Percentiles rank a stretch among this genome's conserved stretches.
phyloP scores from a whole-genome alignment of 495 filamentous ascomycete species.

The Saxispiralis lemnorum region DNA sequence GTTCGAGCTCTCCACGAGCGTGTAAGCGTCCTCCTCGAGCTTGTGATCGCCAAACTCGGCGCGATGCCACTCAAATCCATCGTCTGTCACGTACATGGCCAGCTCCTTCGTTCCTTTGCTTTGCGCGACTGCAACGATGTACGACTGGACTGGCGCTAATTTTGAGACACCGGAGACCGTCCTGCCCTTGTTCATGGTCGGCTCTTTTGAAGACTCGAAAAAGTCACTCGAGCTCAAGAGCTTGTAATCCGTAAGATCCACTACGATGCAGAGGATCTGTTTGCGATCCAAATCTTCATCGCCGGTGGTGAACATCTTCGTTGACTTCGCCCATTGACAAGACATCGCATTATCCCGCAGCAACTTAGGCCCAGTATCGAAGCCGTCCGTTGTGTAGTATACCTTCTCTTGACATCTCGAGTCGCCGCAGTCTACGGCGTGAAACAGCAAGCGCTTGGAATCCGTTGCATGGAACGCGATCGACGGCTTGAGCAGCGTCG shows the following conservation, averaged over 20 bases:
- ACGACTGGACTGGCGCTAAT: slow-evolving; percentile 64
- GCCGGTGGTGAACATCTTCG: slow-evolving; percentile 51
- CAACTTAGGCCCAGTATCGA: slow-evolving; percentile 41
- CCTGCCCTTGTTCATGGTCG: slow-evolving; percentile 48
- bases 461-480: slow-evolving; percentile 68
- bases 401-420: slow-evolving; percentile 40
- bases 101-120: slow-evolving; percentile 70
- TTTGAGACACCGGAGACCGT: slow-evolving; percentile 58
- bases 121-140: slow-evolving; percentile 63
- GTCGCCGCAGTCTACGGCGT: slow-evolving; percentile 26
- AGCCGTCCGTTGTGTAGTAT: slow-evolving; percentile 73
- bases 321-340: slow-evolving; percentile 70
- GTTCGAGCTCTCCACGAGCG: slow-evolving; percentile 81
- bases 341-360: slow-evolving; percentile 46
- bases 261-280: slow-evolving; percentile 66
- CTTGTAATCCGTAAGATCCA: slow-evolving; percentile 56
- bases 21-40: slow-evolving; percentile 74
- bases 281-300: slow-evolving; percentile 39
- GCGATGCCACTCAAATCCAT: slow-evolving; percentile 73
- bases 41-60: slow-evolving; percentile 72
- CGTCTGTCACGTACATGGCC: slow-evolving; percentile 67
- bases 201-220: slow-evolving; percentile 37
- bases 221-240: slow-evolving; percentile 53
- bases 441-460: slow-evolving; percentile 65
- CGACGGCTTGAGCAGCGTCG: slow-evolving; percentile 27